A percentile compares a stretch with the other conserved stretches of the same genome.
phyloP scores from a whole-genome alignment of 306 rosid species.

The Pterocarpus macrocarpus region DNA sequence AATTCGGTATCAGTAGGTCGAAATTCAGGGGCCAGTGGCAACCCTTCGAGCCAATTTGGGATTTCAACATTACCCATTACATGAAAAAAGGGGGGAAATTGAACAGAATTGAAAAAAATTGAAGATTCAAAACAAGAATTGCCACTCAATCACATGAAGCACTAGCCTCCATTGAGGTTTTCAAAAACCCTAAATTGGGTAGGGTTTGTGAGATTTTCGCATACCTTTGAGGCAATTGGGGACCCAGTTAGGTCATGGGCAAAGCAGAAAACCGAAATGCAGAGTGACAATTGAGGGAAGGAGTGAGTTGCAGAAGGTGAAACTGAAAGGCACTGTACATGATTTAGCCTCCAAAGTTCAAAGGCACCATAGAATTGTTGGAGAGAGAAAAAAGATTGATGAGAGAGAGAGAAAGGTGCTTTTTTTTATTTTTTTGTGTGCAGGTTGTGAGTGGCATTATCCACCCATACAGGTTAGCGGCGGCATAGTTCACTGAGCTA shows the following conservation, averaged over 20 bases:
- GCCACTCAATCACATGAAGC: slow-evolving; percentile 47
- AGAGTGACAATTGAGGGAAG: slow-evolving; percentile 46
- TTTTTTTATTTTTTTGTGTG: slow-evolving; percentile 25
- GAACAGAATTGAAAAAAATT: neutral
- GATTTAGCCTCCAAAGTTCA: slow-evolving; percentile 62
- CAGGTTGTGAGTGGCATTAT: slow-evolving; percentile 41
- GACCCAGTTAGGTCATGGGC: slow-evolving; percentile 2
- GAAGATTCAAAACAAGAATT: slow-evolving; percentile 52
- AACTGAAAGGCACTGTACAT: slow-evolving; percentile 54
- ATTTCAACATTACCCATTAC: slow-evolving; percentile 85
- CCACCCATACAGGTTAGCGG: slow-evolving; percentile 38
- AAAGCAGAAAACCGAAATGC: slow-evolving; percentile 37
- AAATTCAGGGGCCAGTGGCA: slow-evolving; percentile 97
- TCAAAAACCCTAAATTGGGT: slow-evolving; percentile 70
- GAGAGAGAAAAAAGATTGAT: slow-evolving; percentile 7
- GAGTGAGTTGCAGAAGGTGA: slow-evolving; percentile 58
- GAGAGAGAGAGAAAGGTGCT: slow-evolving; percentile 45
- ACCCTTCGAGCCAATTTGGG: slow-evolving; percentile 84
- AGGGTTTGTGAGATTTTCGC: slow-evolving; percentile 44
- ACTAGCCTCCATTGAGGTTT: slow-evolving; percentile 37
- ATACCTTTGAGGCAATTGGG: slow-evolving; percentile 44
- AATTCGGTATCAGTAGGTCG: slow-evolving; percentile 96
- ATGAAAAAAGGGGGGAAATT: slow-evolving; percentile 21
- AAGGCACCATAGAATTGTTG: slow-evolving; percentile 43
- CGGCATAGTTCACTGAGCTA: neutral